phyloP scores from a whole-genome alignment of 2,329 filamentous ascomycete genomes.

The Alternaria brassicae region DNA sequence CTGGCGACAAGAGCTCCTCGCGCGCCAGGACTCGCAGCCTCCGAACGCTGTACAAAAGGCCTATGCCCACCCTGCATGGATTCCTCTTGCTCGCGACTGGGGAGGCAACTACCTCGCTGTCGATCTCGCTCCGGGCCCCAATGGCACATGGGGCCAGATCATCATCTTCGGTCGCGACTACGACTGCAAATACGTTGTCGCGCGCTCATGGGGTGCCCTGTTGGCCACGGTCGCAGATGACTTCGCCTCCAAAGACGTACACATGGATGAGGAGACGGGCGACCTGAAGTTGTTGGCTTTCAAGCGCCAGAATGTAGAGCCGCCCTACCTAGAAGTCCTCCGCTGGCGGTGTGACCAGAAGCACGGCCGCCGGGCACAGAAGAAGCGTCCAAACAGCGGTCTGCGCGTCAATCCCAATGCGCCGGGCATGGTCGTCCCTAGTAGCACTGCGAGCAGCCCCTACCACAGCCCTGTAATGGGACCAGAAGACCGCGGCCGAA shows the following conservation, averaged over 20 bases:
- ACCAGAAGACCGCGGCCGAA: slow-evolving; percentile 68
- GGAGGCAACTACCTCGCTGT: slow-evolving; percentile 97
- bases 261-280: slow-evolving; percentile 87
- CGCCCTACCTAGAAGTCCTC: slow-evolving; percentile 91
- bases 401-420: slow-evolving; percentile 62
- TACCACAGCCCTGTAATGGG: slow-evolving; percentile 71
- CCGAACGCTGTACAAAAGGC: slow-evolving; percentile 86
- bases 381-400: slow-evolving; percentile 55
- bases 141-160: slow-evolving; percentile 93
- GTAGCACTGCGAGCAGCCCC: slow-evolving; percentile 60
- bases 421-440: slow-evolving; percentile 52
- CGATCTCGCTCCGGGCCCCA: slow-evolving; percentile 88
- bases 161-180: slow-evolving; percentile 98
- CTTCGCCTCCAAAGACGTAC: slow-evolving; percentile 88
- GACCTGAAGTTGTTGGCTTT: slow-evolving; percentile 95
- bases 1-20: slow-evolving; percentile 85
- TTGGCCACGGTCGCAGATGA: slow-evolving; percentile 89
- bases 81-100: slow-evolving; percentile 95
- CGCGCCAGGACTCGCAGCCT: slow-evolving; percentile 87
- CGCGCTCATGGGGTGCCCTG: slow-evolving; percentile 89
- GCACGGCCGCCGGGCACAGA: slow-evolving; percentile 70
- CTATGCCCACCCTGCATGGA: slow-evolving; percentile 94
- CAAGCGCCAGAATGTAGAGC: slow-evolving; percentile 80
- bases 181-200: slow-evolving; percentile 96
- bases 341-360: slow-evolving; percentile 97